These are phyloP conservation scores for Chloranthus sessilifolius DNA, from an alignment of 164 flowering plant genomes.

Conservation along the genomic window DNA sequence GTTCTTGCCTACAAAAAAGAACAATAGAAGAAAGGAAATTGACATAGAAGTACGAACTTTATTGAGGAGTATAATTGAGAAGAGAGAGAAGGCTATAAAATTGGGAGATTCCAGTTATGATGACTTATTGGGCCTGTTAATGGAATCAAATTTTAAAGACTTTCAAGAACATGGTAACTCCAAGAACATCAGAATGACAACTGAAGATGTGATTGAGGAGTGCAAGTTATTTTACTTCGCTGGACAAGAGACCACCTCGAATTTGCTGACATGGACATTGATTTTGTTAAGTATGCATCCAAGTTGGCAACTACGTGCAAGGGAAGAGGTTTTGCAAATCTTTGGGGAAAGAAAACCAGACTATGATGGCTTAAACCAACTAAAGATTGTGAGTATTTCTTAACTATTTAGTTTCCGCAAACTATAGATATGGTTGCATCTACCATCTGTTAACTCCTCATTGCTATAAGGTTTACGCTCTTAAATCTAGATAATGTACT, in stretches of 20 bases:
- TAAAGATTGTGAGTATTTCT: constrained; percentile 32
- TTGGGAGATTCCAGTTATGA: constrained; percentile 5
- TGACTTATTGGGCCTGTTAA: constrained; percentile 13
- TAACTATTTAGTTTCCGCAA: too few relatives aligned
- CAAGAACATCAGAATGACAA: constrained; percentile 22
- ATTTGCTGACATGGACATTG: constrained; percentile 40
- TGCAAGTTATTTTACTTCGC: constrained; percentile 50
- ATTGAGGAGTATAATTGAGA: constrained; percentile 9
- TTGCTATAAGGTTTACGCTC: too few relatives aligned
- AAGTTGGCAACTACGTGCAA: constrained; percentile 44
- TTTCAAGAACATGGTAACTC: neutral
- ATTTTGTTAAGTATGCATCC: constrained; percentile 35
- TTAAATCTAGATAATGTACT: too few relatives aligned
- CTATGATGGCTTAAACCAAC: constrained; percentile 24
- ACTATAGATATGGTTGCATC: too few relatives aligned
- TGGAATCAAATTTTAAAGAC: constrained; percentile 10
- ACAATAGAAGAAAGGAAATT: constrained; percentile 10
- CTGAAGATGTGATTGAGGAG: constrained; percentile 44
- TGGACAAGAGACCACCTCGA: constrained; percentile 46
- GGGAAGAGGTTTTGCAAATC: constrained; percentile 36
- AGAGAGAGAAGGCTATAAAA: constrained; percentile 11
- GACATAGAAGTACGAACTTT: constrained; percentile 4
- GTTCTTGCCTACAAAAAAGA: constrained; percentile 16
- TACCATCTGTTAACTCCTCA: too few relatives aligned
- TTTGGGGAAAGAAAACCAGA: constrained; percentile 24